Conservation (phyloP, 2,329 filamentous ascomycete genomes). For the Fusarium bulbicola region DNA sequence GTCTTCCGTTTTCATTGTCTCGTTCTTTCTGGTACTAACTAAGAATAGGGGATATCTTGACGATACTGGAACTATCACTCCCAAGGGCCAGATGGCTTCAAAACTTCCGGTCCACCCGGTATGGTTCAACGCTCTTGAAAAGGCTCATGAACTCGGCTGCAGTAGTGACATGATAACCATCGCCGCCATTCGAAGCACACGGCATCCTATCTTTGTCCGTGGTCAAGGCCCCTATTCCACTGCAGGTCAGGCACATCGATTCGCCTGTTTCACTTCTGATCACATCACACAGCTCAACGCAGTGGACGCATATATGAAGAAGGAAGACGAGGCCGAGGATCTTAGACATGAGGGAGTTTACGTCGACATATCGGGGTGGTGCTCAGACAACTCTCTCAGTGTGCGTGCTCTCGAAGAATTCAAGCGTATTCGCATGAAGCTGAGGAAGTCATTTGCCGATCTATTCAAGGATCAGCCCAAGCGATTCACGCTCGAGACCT, state of each 20-base stretch:
- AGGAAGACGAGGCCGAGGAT: background rate
- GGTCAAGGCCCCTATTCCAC: background rate
- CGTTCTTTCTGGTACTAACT: background rate
- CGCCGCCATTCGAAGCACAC: background rate
- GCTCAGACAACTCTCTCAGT: background rate
- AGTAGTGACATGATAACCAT: background rate
- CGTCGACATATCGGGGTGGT: background rate
- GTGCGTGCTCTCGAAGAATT: background rate
- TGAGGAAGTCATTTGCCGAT: background rate
- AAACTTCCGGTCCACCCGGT: background rate
- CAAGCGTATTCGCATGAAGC: background rate
- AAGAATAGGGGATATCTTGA: background rate
- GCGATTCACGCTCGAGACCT: background rate
- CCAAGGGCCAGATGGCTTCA: background rate
- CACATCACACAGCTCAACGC: background rate
- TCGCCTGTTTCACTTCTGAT: background rate
- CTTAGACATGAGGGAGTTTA: background rate
- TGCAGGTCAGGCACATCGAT: background rate
- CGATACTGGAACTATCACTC: background rate
- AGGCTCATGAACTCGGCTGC: background rate
- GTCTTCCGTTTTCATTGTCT: background rate
- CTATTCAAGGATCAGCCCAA: background rate
- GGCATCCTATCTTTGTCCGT: background rate
- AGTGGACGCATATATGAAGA: background rate
- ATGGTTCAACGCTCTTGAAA: slow-evolving; percentile 4